A percentile compares a stretch with the other conserved stretches of the same genome.
These are phyloP conservation scores for Eucalyptus sp. DNA, from an alignment of 345 rosid genomes.

Conservation along the genomic window DNA sequence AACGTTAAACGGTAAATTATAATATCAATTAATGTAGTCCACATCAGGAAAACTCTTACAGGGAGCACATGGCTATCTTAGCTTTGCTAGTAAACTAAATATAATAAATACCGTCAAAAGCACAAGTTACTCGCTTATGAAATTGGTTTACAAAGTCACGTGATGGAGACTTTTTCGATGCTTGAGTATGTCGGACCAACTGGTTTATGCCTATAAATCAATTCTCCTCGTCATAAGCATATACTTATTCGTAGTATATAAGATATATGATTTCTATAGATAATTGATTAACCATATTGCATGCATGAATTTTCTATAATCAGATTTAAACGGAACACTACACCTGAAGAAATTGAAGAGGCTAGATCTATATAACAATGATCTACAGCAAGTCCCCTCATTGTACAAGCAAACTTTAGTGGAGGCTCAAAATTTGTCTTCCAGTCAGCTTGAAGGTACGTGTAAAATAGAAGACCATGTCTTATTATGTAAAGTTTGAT, in stretches of 20 bases:
- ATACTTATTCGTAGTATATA: not conserved
- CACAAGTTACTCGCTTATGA: not conserved
- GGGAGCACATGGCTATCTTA: not conserved
- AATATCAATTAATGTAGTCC: no score
- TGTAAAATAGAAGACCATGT: not conserved
- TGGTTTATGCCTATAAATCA: not conserved
- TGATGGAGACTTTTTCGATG: not conserved
- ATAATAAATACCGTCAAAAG: not conserved
- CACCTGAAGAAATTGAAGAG: not conserved
- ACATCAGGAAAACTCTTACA: no score
- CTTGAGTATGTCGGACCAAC: no score
- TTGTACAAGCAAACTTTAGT: not conserved
- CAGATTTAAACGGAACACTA: not conserved
- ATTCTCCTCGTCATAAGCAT: not conserved
- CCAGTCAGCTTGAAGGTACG: not conserved
- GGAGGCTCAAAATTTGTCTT: not conserved
- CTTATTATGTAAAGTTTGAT: not conserved
- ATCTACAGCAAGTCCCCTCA: not conserved
- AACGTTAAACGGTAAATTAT: no score
- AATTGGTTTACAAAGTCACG: not conserved
- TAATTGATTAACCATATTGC: not conserved
- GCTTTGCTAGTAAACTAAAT: not conserved
- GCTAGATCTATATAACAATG: rapidly evolving
- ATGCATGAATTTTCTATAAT: not conserved
- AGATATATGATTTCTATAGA: not conserved